A percentile compares a stretch with the other conserved stretches of the same genome.
phyloP scores from a whole-genome alignment of 306 rosid species.

The Sophora flavescens region DNA sequence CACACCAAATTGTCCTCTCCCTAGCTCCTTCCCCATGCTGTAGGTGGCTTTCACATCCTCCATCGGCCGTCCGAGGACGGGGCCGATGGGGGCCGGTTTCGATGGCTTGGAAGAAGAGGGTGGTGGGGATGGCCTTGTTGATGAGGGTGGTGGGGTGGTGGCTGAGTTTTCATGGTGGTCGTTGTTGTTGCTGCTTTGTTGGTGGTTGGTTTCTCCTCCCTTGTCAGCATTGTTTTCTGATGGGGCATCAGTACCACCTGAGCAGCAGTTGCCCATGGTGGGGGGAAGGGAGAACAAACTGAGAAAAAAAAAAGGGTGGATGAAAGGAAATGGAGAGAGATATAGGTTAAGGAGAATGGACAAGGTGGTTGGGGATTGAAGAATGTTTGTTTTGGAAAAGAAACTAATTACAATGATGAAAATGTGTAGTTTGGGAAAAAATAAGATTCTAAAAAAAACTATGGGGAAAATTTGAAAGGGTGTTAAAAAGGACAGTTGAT shows the following conservation, averaged over 20 bases:
- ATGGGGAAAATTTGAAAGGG: conserved; percentile 29
- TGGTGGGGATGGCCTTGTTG: conserved; percentile 50
- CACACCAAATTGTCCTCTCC: conserved; percentile 94
- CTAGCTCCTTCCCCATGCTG: conserved; percentile 84
- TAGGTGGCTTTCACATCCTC: conserved; percentile 72
- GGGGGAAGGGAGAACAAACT: conserved; percentile 42
- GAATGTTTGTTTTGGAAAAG: conserved; percentile 31
- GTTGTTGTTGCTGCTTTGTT: background rate
- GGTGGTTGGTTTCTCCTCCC: conserved; percentile 51
- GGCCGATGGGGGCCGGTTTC: conserved; percentile 58
- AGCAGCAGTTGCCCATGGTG: conserved; percentile 98
- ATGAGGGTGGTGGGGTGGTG: conserved; percentile 37
- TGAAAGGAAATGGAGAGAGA: conserved; percentile 15
- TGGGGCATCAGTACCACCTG: conserved; percentile 63
- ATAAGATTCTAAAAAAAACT: conserved; percentile 43
- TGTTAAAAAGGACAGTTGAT: conserved; percentile 44
- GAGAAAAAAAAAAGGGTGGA: background rate
- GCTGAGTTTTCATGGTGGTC: background rate
- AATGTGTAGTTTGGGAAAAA: conserved; percentile 9
- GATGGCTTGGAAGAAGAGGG: conserved; percentile 45
- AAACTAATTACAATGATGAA: conserved; percentile 21
- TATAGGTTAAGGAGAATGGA: conserved; percentile 33
- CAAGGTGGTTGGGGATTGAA: conserved; percentile 60
- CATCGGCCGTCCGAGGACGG: conserved; percentile 87
- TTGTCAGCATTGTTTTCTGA: conserved; percentile 11